These are phyloP conservation scores for Capsicum rhomboideum DNA, from an alignment of 257 asterid genomes.

Conservation along the genomic window DNA sequence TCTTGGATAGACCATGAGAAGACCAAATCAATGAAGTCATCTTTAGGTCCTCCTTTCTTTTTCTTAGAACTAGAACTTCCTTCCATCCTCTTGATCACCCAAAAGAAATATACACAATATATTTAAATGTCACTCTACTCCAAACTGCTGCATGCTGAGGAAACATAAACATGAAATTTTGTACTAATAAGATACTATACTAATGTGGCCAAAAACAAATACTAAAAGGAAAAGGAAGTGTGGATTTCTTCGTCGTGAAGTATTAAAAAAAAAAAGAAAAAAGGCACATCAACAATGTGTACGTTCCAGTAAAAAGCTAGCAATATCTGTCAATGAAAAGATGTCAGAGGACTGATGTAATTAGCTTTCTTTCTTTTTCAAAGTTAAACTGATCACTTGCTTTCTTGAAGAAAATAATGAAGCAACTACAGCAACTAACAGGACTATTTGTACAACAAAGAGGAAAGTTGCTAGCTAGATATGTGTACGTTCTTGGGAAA, in stretches of 20 bases:
- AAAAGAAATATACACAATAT: neutral
- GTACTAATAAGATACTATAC: neutral
- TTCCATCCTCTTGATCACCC: neutral
- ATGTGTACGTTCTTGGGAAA: neutral
- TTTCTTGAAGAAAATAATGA: neutral
- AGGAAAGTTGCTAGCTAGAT: neutral
- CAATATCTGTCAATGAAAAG: neutral
- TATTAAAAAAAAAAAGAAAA: neutral
- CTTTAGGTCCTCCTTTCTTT: neutral
- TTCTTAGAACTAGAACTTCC: neutral
- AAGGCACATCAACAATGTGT: neutral
- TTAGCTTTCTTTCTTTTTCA: neutral
- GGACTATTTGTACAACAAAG: neutral
- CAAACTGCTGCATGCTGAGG: neutral
- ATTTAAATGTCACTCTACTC: neutral
- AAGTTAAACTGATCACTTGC: neutral
- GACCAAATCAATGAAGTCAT: constrained; percentile 21
- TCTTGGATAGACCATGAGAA: constrained; percentile 38
- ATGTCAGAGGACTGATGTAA: too few relatives aligned
- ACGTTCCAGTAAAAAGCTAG: neutral
- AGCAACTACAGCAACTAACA: too few relatives aligned
- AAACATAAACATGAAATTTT: neutral
- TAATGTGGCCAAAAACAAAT: neutral
- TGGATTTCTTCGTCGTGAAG: neutral
- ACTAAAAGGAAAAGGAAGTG: neutral